A percentile compares a stretch with the other conserved stretches of the same genome.
phyloP scores from a whole-genome alignment of 805 yeast genomes.

The Cyberlindnera veronae region DNA sequence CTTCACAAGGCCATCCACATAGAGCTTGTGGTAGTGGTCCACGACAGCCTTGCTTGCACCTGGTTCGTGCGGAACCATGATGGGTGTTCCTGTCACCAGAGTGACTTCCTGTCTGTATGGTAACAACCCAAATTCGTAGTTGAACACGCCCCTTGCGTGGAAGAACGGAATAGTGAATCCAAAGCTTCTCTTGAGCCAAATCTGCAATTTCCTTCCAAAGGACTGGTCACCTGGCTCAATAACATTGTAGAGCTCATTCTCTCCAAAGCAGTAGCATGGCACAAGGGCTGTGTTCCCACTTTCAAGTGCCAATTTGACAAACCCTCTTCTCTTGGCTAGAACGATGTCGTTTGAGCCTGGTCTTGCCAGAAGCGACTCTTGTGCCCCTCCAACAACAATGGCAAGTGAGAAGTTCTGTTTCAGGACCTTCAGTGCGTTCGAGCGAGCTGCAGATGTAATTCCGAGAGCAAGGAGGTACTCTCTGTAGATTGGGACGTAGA shows the following conservation, averaged over 20 bases:
- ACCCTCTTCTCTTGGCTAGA: constrained; percentile 77
- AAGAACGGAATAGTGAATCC: constrained; percentile 91
- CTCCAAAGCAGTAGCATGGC: constrained; percentile 91
- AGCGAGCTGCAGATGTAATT: constrained; percentile 75
- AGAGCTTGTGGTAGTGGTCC: constrained; percentile 68
- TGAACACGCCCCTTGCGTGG: constrained; percentile 88
- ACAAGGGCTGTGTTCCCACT: constrained; percentile 76
- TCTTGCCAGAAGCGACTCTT: constrained; percentile 71
- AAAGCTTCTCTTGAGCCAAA: constrained; percentile 62
- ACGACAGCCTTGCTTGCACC: constrained; percentile 48
- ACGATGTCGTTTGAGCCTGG: constrained; percentile 65
- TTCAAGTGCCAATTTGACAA: constrained; percentile 80
- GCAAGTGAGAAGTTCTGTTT: constrained; percentile 69
- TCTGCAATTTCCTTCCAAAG: constrained; percentile 54
- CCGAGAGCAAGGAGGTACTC: constrained; percentile 84
- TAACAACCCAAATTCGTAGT: constrained; percentile 85
- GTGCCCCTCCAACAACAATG: constrained; percentile 95
- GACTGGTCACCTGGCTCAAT: constrained; percentile 42
- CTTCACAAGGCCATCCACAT: constrained; percentile 57
- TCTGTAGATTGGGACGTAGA: constrained; percentile 77
- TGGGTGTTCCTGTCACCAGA: constrained; percentile 71
- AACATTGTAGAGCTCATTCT: constrained; percentile 60
- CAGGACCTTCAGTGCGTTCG: constrained; percentile 64
- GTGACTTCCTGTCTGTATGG: constrained; percentile 82
- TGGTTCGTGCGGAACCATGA: constrained; percentile 48